These are phyloP conservation scores for Ajuga chamaepitys DNA, from an alignment of 257 asterid genomes.

Conservation along the genomic window DNA sequence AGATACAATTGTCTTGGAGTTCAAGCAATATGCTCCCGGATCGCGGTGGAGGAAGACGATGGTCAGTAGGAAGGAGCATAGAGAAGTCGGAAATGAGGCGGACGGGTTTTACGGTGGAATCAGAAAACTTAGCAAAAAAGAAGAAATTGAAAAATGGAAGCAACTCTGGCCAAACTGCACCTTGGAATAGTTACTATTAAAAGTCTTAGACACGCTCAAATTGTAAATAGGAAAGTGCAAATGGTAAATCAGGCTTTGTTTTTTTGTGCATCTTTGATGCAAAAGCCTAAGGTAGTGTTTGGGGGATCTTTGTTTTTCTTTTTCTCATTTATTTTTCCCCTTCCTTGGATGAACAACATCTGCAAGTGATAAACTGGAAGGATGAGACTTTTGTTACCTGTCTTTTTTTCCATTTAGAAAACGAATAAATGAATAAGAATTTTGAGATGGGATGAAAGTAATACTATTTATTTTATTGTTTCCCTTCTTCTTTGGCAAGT, in stretches of 20 bases:
- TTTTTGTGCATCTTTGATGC: constrained; percentile 27
- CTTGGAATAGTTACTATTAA: constrained; percentile 26
- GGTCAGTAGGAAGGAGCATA: constrained; percentile 50
- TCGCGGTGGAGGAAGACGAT: constrained; percentile 65
- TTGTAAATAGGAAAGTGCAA: constrained; percentile 28
- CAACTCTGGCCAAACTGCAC: constrained; percentile 50
- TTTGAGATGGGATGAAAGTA: not conserved
- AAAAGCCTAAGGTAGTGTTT: constrained; percentile 19
- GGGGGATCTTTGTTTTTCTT: not conserved
- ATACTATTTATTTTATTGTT: not conserved
- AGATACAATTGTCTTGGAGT: constrained; percentile 70
- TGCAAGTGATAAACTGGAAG: not conserved
- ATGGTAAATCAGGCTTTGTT: constrained; percentile 10
- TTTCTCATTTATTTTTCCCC: not conserved
- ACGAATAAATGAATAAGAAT: not conserved
- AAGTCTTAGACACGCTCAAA: not conserved
- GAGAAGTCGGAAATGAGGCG: constrained; percentile 57
- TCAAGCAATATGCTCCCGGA: constrained; percentile 58
- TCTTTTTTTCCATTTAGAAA: not conserved
- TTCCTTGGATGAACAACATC: not conserved
- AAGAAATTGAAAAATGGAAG: constrained; percentile 64
- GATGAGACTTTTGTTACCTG: not conserved
- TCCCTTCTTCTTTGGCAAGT: too few species aligned
- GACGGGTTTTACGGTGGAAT: constrained; percentile 89
- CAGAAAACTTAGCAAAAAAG: constrained; percentile 44